A percentile compares a stretch with the other conserved stretches of the same genome.
Conservation (phyloP, 371 early-diverging fungal species). For the Vairimorpha necatrix region DNA sequence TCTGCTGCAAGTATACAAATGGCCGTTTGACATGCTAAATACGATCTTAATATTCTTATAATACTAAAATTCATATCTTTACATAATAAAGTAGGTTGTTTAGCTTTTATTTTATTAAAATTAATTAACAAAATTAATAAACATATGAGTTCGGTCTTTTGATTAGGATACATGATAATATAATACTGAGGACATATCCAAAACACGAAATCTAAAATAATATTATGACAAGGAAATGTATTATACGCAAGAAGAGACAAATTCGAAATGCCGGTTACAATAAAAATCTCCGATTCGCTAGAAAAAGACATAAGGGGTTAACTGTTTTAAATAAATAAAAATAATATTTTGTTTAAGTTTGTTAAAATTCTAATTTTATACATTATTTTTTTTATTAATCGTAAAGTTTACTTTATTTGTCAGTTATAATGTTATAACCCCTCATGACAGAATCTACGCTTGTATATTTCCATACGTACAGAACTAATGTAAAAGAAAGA, state of each 20-base stretch:
- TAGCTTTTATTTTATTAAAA: neutral
- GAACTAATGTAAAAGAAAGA: constrained; percentile 62
- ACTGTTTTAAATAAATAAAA: neutral
- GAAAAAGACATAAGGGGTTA: neutral
- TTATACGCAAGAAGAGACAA: constrained; percentile 25
- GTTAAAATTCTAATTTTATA: neutral
- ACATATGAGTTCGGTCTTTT: neutral
- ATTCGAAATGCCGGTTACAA: constrained; percentile 12
- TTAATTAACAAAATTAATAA: constrained; percentile 3
- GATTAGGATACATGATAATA: constrained; percentile 24
- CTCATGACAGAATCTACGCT: neutral
- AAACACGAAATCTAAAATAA: constrained; percentile 29
- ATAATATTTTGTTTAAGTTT: neutral
- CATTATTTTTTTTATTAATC: neutral
- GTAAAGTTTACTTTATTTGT: neutral
- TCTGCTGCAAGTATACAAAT: constrained; percentile 62
- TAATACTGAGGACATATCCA: constrained; percentile 39
- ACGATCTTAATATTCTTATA: constrained; percentile 12
- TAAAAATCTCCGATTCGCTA: constrained; percentile 23
- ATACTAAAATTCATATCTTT: neutral
- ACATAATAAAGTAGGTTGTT: too few species aligned
- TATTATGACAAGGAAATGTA: neutral
- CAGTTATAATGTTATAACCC: neutral
- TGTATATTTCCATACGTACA: constrained; percentile 58
- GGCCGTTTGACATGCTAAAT: constrained; percentile 6